Base-by-base conservation (phyloP, 768 basidiomycete genomes). In the Suillus discolor region DNA sequence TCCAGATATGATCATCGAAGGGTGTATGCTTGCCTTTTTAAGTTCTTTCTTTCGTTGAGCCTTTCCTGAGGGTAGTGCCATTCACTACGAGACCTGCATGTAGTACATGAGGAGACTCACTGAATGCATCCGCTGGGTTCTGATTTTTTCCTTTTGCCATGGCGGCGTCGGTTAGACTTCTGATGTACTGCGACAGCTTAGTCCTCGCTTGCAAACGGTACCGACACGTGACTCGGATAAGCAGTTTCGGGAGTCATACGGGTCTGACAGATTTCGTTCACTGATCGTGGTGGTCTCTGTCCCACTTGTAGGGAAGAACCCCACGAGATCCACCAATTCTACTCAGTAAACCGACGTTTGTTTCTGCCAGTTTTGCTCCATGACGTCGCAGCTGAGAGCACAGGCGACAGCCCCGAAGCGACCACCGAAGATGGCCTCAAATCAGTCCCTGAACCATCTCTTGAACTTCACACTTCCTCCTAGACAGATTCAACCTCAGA, bases 401-500 rank as follows among this genome's bases (percentile, higher is more conserved):
- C 65, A 71, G 51, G 68, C 68, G 65, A 71, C 80, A 61, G 83
- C 81, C 62, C 80, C 85, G 67, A 88, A 88, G 78, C 88, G 89
- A 73, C 75, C 83, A 51, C 75, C 83, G 68, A 92, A 93, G 86
- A 90, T 88, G 85, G 82, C 87, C 47, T 82, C 88, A 28, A 81
- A 82, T 68, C 88, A 90, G 79, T 82, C 85, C 66, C 73, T 83
- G 75, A 92, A 93, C 74, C 90, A 97, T 81, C 89, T 97, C 61
- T 91, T 98, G 74, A 97, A 94, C 77, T 99, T 99, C 79, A 89
- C 91, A 6, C 83, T 98, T 34, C 96, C 97, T 70, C 95, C 96
- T 20, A 84, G 96, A 74, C 90, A 94, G 77, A 78, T 84, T 51
- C 85, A 87, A 41, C 82, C 87, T 20, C 77, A 80, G 51, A 87